phyloP scores from a whole-genome alignment of 176 grass and related monocot species.

The Coix lacrymajobi region DNA sequence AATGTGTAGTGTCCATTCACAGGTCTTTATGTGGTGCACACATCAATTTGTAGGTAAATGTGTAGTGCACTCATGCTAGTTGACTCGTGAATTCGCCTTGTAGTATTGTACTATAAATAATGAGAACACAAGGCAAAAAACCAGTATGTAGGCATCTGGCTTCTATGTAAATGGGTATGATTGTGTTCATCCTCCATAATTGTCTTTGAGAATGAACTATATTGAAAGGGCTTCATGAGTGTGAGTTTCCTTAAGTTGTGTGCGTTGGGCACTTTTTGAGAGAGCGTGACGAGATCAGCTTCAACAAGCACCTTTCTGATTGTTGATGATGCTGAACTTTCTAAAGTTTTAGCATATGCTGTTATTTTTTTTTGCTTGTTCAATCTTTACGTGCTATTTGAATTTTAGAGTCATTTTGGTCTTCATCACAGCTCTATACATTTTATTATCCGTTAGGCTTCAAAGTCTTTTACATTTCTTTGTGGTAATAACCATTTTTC shows the following conservation, averaged over 20 bases:
- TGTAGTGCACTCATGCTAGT: not conserved
- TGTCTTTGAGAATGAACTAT: not conserved
- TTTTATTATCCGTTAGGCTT: not conserved
- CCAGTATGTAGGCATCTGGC: not conserved
- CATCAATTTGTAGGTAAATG: not conserved
- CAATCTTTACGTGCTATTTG: not conserved
- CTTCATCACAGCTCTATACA: not conserved
- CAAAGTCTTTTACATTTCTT: not conserved
- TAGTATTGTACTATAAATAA: not conserved
- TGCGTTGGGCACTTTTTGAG: not conserved
- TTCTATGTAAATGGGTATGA: not conserved
- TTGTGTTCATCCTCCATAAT: not conserved
- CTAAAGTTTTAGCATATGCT: not conserved
- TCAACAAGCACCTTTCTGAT: not conserved
- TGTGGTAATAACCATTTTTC: constrained; percentile 13
- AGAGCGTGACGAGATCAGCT: not conserved
- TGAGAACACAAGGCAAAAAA: not conserved
- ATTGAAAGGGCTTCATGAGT: not conserved
- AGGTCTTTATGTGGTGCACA: not conserved
- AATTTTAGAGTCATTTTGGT: not conserved
- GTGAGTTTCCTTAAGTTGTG: not conserved
- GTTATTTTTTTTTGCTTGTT: not conserved
- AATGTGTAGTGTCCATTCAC: not conserved
- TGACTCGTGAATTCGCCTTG: not conserved
- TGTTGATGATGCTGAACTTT: not conserved